Evolutionary conservation across 2,329 filamentous ascomycete species (phyloP), one percentile per base, ranked within the genome.

Genomic region (Hypoxylon sp.): DNA sequence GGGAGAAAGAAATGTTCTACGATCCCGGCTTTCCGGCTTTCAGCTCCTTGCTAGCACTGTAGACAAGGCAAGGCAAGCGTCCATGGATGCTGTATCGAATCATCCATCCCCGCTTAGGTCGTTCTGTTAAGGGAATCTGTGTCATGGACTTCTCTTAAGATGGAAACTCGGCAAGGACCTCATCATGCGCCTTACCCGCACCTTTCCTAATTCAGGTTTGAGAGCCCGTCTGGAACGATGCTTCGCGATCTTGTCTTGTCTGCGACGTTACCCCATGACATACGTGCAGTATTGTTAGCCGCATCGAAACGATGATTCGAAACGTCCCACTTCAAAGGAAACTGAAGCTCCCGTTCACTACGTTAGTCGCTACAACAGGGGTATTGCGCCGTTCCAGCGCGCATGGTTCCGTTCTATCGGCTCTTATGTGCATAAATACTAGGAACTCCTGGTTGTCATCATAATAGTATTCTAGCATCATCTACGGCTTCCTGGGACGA

Each of bases 61-160:
- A 25, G 12, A 47, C 14, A n/a, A 29, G 14, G 21, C 45, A 16
- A 12, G 47, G 14, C 51, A 30, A 25, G 43, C n/a, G n/a, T n/a
- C 52, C 48, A 52, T 19, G 51, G 41, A 25, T 56, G 55, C 39
- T 29, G 16, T 45, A 27, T 61, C 29, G 51, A 19, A 61, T 50
- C 32, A 21, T 34, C 37, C 37, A 56, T 59, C 67, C 67, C 67
- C 67, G 67, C 67, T 67, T 69, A 69, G 32, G 53, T 12, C 23
- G 19, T 37, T 62, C 56, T 63, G 29, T 67, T 67, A 67, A 69
- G 67, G 56, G 50, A 64, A 59, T 53, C 57, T 32, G 47, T 29
- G 21, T 48, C 63, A 53, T 55, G 59, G 63, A 9, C 32, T 23
- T 34, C 34, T 39, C 46, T 61, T 34, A 32, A 61, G 61, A 51